phyloP scores from a whole-genome alignment of 257 asterid genomes.

The Henckelia pumila region DNA sequence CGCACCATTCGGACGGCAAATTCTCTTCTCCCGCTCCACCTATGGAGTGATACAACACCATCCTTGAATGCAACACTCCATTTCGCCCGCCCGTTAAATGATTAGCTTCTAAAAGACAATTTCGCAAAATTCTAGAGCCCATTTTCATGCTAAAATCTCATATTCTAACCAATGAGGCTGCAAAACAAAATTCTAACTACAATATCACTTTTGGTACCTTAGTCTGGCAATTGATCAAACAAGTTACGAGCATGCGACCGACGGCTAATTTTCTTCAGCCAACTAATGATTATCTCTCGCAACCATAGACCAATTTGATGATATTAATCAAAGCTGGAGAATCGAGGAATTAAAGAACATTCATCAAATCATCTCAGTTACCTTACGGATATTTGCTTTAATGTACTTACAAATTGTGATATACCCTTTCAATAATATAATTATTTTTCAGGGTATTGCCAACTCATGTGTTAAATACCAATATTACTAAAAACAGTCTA shows the following conservation, averaged over 20 bases:
- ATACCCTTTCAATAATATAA: too few relatives aligned
- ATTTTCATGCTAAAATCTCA: slow-evolving; percentile 25
- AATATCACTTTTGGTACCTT: neutral
- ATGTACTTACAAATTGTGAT: too few relatives aligned
- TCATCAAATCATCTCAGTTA: too few relatives aligned
- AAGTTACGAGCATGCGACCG: slow-evolving; percentile 14
- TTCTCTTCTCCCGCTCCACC: slow-evolving; percentile 35
- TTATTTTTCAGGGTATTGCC: too few relatives aligned
- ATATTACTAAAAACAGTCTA: too few relatives aligned
- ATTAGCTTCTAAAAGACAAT: slow-evolving; percentile 28
- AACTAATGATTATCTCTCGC: neutral
- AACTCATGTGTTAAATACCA: too few relatives aligned
- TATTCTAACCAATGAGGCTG: slow-evolving; percentile 13
- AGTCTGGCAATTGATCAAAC: slow-evolving; percentile 47
- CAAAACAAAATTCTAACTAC: neutral
- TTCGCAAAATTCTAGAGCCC: slow-evolving; percentile 32
- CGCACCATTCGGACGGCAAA: slow-evolving; percentile 67
- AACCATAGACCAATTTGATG: too few relatives aligned
- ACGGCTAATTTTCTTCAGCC: neutral
- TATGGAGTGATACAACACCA: slow-evolving; percentile 26
- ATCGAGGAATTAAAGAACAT: too few relatives aligned
- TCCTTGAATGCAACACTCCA: slow-evolving; percentile 25
- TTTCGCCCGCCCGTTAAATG: slow-evolving; percentile 16
- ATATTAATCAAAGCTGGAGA: too few relatives aligned
- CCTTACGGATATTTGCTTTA: too few relatives aligned